Evolutionary conservation across 164 flowering plant species (phyloP), one percentile per base, ranked within the genome.

Genomic region (Chloranthus sessilifolius): DNA sequence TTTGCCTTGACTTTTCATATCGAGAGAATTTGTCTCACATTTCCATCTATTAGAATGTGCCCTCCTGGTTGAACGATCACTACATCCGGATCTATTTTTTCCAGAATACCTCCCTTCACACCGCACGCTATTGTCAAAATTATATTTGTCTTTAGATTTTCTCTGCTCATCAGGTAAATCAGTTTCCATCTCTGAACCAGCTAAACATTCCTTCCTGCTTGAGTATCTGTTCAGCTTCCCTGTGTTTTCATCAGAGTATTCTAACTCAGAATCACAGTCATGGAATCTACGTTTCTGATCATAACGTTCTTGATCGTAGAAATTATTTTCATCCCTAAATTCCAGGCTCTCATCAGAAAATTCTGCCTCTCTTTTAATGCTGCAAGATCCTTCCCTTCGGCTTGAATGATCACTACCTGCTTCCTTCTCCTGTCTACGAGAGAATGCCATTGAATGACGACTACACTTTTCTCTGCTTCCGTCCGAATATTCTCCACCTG

Each of bases 381-480:
- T n/a, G n/a, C n/a, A n/a, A n/a, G n/a, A n/a, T n/a, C n/a, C n/a
- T n/a, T n/a, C n/a, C n/a, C n/a, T n/a, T n/a, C n/a, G n/a, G n/a
- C n/a, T n/a, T n/a, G n/a, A n/a, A n/a, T n/a, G n/a, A n/a, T n/a
- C n/a, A n/a, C n/a, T n/a, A n/a, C n/a, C n/a, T n/a, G n/a, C n/a
- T n/a, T n/a, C 45, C 24, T 42, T 22, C 14, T 19, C 17, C 27
- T 14, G 3, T 14, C 28, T 19, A 42, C 45, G 11, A 1, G 27
- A 42, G 23, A 4, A 8, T 23, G 53, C 31, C 16, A 43, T 52
- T 8, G 70, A 59, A 11, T 42, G 45, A 36, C 56, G 50, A 22
- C 10, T 28, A 14, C 40, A 45, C 42, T 2, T 22, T 21, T 26
- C 29, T 47, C 50, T 55, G 50, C 16, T 41, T 28, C 9, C 17